phyloP scores from a whole-genome alignment of 2,329 filamentous ascomycete genomes.

The Arthrobotrys sphaeroides region DNA sequence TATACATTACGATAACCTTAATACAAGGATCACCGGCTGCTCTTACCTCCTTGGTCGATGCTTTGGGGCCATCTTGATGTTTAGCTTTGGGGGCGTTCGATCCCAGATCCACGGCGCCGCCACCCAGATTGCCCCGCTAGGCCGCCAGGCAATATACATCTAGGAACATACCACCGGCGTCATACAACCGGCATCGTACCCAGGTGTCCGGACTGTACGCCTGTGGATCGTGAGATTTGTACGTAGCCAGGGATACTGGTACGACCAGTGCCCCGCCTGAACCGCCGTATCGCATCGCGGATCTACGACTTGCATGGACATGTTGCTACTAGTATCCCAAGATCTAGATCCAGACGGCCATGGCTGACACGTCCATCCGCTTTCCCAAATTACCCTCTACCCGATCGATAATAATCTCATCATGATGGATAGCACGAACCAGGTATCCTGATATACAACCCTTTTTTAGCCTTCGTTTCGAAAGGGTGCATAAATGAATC shows the following conservation, averaged over 20 bases:
- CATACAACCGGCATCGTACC: too few species aligned
- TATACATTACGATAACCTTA: not conserved
- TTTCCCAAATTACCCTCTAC: slow-evolving; percentile 1
- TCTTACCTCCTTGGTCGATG: not conserved
- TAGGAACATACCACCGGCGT: too few species aligned
- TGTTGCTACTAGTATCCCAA: not conserved
- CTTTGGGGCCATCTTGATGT: not conserved
- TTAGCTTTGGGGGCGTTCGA: not conserved
- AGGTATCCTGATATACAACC: not conserved
- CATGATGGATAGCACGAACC: not conserved
- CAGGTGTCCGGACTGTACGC: too few species aligned
- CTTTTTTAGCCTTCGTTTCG: not conserved
- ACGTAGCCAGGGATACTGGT: too few species aligned
- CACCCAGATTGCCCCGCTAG: not conserved
- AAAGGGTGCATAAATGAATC: not conserved
- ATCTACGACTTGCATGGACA: not conserved
- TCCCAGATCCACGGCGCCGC: not conserved
- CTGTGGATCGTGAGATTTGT: too few species aligned
- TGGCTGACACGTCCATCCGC: slow-evolving; percentile 21
- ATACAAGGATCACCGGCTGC: not conserved
- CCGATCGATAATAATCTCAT: slow-evolving; percentile 9
- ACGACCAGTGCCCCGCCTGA: not conserved
- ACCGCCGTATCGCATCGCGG: not conserved
- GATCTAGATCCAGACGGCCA: slow-evolving; percentile 24
- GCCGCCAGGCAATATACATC: too few species aligned